phyloP scores from a whole-genome alignment of 1,139 yeast species.

The Candida gigantensis region DNA sequence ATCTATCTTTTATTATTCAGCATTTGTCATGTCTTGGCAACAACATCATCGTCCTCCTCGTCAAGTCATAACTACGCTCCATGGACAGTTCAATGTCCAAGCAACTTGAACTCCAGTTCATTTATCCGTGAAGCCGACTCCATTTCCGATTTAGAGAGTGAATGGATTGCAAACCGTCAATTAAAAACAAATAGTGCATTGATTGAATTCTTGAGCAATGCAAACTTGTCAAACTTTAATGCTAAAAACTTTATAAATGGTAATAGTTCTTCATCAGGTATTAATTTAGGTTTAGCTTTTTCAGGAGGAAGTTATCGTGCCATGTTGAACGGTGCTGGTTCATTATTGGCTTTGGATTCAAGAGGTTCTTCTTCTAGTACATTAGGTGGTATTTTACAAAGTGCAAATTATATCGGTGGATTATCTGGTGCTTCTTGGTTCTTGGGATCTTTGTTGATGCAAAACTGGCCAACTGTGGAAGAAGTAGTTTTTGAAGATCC shows the following conservation, averaged over 20 bases:
- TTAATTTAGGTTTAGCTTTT: conserved; percentile 70
- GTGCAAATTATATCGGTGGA: conserved; percentile 38
- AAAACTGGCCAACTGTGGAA: conserved; percentile 36
- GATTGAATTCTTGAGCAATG: conserved; percentile 32
- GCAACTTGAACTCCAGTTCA: conserved; percentile 8
- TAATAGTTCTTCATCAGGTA: conserved; percentile 23
- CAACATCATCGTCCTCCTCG: no score
- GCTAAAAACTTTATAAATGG: conserved; percentile 30
- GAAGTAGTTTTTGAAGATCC: conserved; percentile 32
- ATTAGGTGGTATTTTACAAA: conserved; percentile 41
- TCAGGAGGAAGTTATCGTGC: conserved; percentile 95
- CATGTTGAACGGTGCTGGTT: conserved; percentile 89
- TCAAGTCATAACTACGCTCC: conserved; percentile 60
- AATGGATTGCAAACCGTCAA: conserved; percentile 30
- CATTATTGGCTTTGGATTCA: conserved; percentile 74
- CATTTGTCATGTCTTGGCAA: not conserved
- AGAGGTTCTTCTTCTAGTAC: conserved; percentile 57
- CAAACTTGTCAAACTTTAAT: conserved; percentile 37
- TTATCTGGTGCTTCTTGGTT: conserved; percentile 46
- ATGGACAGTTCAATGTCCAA: conserved; percentile 58
- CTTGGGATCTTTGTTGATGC: conserved; percentile 35
- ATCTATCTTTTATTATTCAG: conserved; percentile 1
- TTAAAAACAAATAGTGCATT: conserved; percentile 33
- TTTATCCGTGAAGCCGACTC: conserved; percentile 30
- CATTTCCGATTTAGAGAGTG: conserved; percentile 27